Percentiles rank a stretch among this genome's conserved stretches.
Evolutionary conservation across 768 basidiomycete species (phyloP).

Genomic region (Podaxis sp.): DNA sequence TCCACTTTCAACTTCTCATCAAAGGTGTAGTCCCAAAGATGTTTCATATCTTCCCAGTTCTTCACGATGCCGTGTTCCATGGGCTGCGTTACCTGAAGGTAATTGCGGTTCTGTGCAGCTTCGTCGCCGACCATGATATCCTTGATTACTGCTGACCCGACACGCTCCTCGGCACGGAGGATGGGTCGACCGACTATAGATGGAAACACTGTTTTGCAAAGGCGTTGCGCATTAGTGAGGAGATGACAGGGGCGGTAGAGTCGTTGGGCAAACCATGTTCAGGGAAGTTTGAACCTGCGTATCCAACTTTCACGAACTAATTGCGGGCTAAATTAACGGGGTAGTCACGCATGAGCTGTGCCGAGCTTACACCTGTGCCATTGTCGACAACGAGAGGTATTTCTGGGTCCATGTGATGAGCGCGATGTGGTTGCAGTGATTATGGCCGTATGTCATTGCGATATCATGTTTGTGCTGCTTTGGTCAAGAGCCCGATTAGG

Average conservation of each 20-base stretch:
- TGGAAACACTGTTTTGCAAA: slow-evolving; percentile 71
- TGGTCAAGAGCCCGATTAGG: background rate
- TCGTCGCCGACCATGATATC: slow-evolving; percentile 99
- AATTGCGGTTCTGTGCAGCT: slow-evolving; percentile 90
- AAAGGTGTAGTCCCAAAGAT: slow-evolving; percentile 98
- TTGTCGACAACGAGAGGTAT: slow-evolving; percentile 81
- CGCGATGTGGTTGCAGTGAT: background rate
- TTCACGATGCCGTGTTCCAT: slow-evolving; percentile 99
- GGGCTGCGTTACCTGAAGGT: slow-evolving; percentile 94
- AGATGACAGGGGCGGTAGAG: slow-evolving; percentile 1
- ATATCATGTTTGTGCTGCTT: slow-evolving; percentile 9
- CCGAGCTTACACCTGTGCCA: slow-evolving; percentile 74
- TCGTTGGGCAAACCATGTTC: slow-evolving; percentile 66
- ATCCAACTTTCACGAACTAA: slow-evolving; percentile 90
- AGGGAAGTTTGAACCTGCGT: slow-evolving; percentile 93
- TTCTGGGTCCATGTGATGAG: slow-evolving; percentile 41
- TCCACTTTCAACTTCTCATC: slow-evolving; percentile 92
- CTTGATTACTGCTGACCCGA: slow-evolving; percentile 82
- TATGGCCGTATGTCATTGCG: slow-evolving; percentile 5
- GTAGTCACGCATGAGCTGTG: background rate
- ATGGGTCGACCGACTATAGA: slow-evolving; percentile 97
- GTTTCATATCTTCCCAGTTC: slow-evolving; percentile 99
- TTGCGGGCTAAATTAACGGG: slow-evolving; percentile 17
- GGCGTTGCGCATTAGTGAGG: background rate
- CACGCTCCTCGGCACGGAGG: slow-evolving; percentile 94